Conservation (phyloP, 805 yeast genomes). For the Hanseniaspora occidentalis region DNA sequence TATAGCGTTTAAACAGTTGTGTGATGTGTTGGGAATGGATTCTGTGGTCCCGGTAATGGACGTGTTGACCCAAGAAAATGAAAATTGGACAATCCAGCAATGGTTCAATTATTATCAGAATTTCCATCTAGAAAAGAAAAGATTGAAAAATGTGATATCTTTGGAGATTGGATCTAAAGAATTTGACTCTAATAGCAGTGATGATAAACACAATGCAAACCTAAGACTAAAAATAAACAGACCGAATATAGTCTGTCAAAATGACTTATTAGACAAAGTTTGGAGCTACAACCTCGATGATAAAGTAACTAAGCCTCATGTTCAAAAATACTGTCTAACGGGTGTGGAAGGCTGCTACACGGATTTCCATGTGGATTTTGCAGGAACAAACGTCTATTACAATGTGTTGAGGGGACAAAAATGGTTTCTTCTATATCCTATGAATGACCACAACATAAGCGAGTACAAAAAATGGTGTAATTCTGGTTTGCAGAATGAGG, state of each 20-base stretch:
- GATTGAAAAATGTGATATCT: slow-evolving; percentile 70
- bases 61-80: slow-evolving; percentile 62
- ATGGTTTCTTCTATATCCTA: slow-evolving; percentile 68
- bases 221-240: slow-evolving; percentile 29
- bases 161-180: slow-evolving; percentile 40
- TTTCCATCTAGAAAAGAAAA: slow-evolving; percentile 30
- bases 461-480: slow-evolving; percentile 62
- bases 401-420: slow-evolving; percentile 68
- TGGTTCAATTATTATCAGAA: slow-evolving; percentile 65
- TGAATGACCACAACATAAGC: slow-evolving; percentile 48
- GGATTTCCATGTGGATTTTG: slow-evolving; percentile 86
- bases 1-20: slow-evolving; percentile 28
- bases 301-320: slow-evolving; percentile 35
- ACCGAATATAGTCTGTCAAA: slow-evolving; percentile 50
- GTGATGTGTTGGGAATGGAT: slow-evolving; percentile 50
- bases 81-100: slow-evolving; percentile 48
- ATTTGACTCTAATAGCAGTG: slow-evolving; percentile 1
- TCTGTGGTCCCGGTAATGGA: slow-evolving; percentile 75
- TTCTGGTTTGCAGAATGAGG: slow-evolving; percentile 27
- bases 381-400: slow-evolving; percentile 86
- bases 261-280: slow-evolving; percentile 58
- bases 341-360: slow-evolving; percentile 71
- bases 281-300: slow-evolving; percentile 33
- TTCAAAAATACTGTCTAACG: slow-evolving; percentile 74
- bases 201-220: slow-evolving; percentile 29